A percentile compares a stretch with the other conserved stretches of the same genome.
Evolutionary conservation across 208 protist species (phyloP).

Genomic region (Crithidia brevicula): DNA sequence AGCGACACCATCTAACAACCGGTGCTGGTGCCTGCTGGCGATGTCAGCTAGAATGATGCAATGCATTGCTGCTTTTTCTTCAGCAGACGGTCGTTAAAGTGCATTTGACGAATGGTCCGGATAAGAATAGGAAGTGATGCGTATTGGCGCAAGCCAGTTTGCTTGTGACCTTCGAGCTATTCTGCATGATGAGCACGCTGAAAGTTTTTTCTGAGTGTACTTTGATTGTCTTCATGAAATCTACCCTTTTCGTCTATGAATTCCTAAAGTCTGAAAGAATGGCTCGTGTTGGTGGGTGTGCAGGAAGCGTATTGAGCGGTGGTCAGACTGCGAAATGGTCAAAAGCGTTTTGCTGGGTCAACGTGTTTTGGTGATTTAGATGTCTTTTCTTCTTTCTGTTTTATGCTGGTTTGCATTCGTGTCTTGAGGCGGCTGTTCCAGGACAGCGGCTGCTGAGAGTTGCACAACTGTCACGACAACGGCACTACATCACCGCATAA

Average conservation of each 20-base stretch:
- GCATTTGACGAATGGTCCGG: too few species aligned
- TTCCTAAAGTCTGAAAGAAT: slow-evolving; percentile 58
- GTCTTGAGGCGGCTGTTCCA: too few species aligned
- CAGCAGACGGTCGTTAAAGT: not conserved
- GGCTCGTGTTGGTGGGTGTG: not conserved
- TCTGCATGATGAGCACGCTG: slow-evolving; percentile 33
- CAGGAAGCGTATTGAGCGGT: not conserved
- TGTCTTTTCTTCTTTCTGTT: too few species aligned
- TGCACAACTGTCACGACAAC: too few species aligned
- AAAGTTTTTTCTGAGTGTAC: slow-evolving; percentile 38
- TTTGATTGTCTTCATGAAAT: slow-evolving; percentile 39
- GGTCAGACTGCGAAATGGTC: too few species aligned
- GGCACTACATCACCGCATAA: too few species aligned
- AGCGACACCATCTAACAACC: slow-evolving; percentile 24
- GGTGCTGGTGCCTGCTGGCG: slow-evolving; percentile 41
- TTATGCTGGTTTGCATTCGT: too few species aligned
- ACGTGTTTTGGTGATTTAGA: too few species aligned
- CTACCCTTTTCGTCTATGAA: slow-evolving; percentile 33
- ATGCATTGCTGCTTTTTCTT: not conserved
- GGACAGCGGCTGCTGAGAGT: too few species aligned
- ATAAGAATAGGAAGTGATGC: too few species aligned
- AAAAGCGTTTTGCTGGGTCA: too few species aligned
- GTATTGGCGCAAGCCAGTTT: too few species aligned
- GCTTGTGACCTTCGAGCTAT: not conserved
- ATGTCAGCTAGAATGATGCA: slow-evolving; percentile 31